phyloP scores from a whole-genome alignment of 1,139 yeast species.

The Sugiyamaella paludigena region DNA sequence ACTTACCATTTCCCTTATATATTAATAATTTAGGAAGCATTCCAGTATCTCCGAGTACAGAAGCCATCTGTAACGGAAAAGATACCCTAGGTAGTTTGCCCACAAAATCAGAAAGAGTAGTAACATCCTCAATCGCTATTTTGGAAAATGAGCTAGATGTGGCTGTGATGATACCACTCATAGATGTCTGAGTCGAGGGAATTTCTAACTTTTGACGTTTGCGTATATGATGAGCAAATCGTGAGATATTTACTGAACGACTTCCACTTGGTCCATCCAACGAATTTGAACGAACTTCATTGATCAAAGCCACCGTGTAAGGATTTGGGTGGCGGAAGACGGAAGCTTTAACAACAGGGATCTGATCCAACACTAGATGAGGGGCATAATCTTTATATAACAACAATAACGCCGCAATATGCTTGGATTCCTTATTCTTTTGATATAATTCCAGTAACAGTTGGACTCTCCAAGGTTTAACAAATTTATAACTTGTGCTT shows the following conservation, averaged over 20 bases:
- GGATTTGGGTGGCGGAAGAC: constrained; percentile 35
- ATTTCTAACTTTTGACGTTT: constrained; percentile 16
- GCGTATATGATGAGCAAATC: constrained; percentile 7
- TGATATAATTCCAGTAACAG: constrained; percentile 37
- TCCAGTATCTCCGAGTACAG: constrained; percentile 25
- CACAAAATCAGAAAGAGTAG: constrained; percentile 24
- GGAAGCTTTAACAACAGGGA: constrained; percentile 27
- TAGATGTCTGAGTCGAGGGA: constrained; percentile 12
- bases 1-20: constrained; percentile 24
- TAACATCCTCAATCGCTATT: constrained; percentile 23
- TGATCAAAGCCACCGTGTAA: constrained; percentile 22
- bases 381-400: constrained; percentile 36
- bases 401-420: constrained; percentile 35
- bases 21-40: constrained; percentile 25
- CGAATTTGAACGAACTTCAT: constrained; percentile 19
- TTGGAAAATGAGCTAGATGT: background rate
- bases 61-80: constrained; percentile 31
- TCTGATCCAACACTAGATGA: constrained; percentile 27
- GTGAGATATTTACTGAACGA: background rate
- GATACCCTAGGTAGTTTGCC: constrained; percentile 24
- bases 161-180: background rate
- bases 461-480: constrained; percentile 42
- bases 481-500: constrained; percentile 35
- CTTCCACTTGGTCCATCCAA: constrained; percentile 15
- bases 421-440: constrained; percentile 37